These are phyloP conservation scores for Paragyromitra xinjiangensis DNA, from an alignment of 495 filamentous ascomycete species.

Conservation along the genomic window DNA sequence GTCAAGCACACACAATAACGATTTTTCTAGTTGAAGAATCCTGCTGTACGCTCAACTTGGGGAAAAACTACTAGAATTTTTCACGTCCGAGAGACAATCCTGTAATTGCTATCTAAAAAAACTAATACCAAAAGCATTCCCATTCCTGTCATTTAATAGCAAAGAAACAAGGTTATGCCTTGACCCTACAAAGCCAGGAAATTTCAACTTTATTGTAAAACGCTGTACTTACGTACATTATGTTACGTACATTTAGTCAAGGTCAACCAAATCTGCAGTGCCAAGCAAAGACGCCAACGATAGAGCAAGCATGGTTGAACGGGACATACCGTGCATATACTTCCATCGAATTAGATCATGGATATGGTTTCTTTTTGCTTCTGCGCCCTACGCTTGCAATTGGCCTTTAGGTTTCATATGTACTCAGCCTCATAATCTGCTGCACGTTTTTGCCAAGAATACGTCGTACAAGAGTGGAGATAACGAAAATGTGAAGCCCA, in stretches of 20 bases:
- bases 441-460: conserved; percentile 13
- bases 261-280: neutral
- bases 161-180: too few relatives aligned
- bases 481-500: neutral
- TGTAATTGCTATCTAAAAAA: too few relatives aligned
- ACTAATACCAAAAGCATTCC: too few relatives aligned
- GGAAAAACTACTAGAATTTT: too few relatives aligned
- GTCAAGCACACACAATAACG: too few relatives aligned
- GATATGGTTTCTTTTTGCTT: neutral
- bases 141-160: too few relatives aligned
- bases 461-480: neutral
- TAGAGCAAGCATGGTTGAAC: neutral
- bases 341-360: neutral
- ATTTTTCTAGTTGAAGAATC: too few relatives aligned
- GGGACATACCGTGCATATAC: neutral
- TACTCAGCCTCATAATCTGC: conserved; percentile 9
- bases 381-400: neutral
- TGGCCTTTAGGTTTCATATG: conserved; percentile 11
- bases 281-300: neutral
- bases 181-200: too few relatives aligned
- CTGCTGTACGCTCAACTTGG: too few relatives aligned
- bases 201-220: too few relatives aligned
- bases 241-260: neutral
- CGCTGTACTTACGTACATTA: neutral
- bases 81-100: too few relatives aligned